Base-by-base conservation (phyloP, 441 rosid genomes). In the Corymbia citriodora region DNA sequence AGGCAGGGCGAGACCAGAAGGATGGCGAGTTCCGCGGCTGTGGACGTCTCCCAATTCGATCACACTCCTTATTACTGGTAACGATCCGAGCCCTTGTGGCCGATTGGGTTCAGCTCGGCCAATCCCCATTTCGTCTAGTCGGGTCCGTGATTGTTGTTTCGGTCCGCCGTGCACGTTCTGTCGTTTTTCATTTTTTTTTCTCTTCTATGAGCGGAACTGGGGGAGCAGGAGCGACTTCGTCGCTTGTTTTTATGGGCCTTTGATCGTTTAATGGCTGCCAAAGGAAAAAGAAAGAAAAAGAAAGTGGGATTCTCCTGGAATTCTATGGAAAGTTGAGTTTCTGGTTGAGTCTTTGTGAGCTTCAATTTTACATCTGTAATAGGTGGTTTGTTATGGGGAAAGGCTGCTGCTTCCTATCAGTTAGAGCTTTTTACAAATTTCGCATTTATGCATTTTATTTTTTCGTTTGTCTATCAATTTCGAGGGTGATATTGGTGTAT, bases 21-120 rank as follows among this genome's bases (percentile, higher is more conserved):
- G 55, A 87, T 87, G 88, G 63, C 88, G 63, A 55, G n/a, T 21
- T 18, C 48, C 29, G 88, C 63, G 59, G 63, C 59, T 18, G 63
- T n/a, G 48, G 88, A 87, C 10, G 88, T 79, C 5, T 79, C 85
- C 52, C 85, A 79, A n/a, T 87, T 52, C 63, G 61, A 87, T 55
- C 61, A 87, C 88, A 87, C 88, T n/a, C 63, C 88, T 53, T 87
- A 18, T 87, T 87, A 87, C 88, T 87, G 88, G 88, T 87, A 55
- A 87, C 45, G 15, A 87, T 87, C 48, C 63, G 33, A 54, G 17
- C 61, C 48, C 88, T 87, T n/a, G 8, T 33, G 48, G 88, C 27
- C 48, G 25, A n/a, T 87, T 23, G 21, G 55, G 55, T 16, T 86
- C 55, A 52, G 33, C 59, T 52, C 55, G 23, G 25, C 19, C 59